Evolutionary conservation across 148 eudicot genomes (phyloP), one percentile per base, ranked within the genome.

Genomic region (Rhododendron williamsianum): DNA sequence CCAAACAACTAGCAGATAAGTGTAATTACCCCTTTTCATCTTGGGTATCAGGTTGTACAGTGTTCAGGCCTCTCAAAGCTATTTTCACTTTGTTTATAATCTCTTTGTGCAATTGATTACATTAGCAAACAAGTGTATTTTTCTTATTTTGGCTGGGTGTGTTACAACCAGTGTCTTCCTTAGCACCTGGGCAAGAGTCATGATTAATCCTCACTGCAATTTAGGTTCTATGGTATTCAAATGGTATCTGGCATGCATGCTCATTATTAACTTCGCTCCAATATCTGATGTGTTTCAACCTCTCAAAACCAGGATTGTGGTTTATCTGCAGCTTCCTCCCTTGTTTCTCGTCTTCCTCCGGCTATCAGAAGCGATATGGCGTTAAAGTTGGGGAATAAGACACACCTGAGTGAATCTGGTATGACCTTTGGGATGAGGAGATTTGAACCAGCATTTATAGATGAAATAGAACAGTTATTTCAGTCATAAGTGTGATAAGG

Each of bases 291-390:
- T 85, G 43, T 82, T 84, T 82, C 15, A 63, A 36, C 81, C 82
- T 89, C 67, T 88, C 85, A 86, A 88, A 71, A 67, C 63, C 89
- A 97, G 98, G 98, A 95, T 88, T 91, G 90, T 89, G 90, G 93
- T 86, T 88, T 92, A 87, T 86, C 93, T 82, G 92, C 92, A 77
- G 90, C 91, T 82, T 89, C 91, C 82, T 86, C 89, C 81, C 92
- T 97, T 27, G 93, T 97, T 80, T 94, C 94, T 83, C 85, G 73
- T 85, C 95, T 97, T 80, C 98, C 98, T 56, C 58, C 82, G n/a
- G 25, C 94, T 21, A 71, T 97, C 81, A 92, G 88, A 90, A 92
- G 89, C 65, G 84, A 89, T 56, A 91, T 93, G 94, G 91, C 91
- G 83, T 78, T 88, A 78, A 89, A 86, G 84, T 87, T 93, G 19